Evolutionary conservation across 495 filamentous ascomycete genomes (phyloP).

Genomic region (Trichoderma virens): DNA sequence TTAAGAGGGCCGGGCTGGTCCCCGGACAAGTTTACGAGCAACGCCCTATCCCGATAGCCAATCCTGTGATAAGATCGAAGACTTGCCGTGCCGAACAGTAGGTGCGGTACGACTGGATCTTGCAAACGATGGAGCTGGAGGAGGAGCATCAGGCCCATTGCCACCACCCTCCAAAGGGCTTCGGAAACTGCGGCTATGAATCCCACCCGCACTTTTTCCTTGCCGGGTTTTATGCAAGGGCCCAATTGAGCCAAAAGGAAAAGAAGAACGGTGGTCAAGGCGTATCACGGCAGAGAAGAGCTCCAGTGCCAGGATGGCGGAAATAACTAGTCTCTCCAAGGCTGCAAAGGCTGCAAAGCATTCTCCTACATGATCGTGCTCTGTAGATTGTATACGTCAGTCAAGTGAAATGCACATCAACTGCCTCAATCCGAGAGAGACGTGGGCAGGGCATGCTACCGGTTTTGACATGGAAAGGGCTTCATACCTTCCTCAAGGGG

Average conservation of each 20-base stretch:
- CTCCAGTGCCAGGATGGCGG: background rate
- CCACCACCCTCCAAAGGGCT: constrained; percentile 1
- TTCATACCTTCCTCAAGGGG: constrained; percentile 8
- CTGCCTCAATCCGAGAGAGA: background rate
- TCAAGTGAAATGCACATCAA: background rate
- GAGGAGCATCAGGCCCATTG: background rate
- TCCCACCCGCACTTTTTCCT: constrained; percentile 1
- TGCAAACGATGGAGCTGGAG: constrained; percentile 1
- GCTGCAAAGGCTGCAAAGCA: background rate
- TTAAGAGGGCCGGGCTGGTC: background rate
- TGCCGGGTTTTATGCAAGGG: background rate
- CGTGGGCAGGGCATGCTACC: background rate
- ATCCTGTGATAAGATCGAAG: background rate
- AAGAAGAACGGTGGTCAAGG: background rate
- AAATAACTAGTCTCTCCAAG: background rate
- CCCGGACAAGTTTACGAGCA: background rate
- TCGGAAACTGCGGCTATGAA: constrained; percentile 7
- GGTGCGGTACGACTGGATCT: background rate
- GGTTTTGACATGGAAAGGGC: background rate
- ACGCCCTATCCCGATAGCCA: background rate
- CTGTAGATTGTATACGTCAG: background rate
- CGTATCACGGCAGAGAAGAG: background rate
- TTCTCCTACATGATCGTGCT: background rate
- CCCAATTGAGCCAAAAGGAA: background rate
- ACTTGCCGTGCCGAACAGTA: background rate